phyloP scores from a whole-genome alignment of 768 basidiomycete species.

The Erythrobasidium yunnanense region DNA sequence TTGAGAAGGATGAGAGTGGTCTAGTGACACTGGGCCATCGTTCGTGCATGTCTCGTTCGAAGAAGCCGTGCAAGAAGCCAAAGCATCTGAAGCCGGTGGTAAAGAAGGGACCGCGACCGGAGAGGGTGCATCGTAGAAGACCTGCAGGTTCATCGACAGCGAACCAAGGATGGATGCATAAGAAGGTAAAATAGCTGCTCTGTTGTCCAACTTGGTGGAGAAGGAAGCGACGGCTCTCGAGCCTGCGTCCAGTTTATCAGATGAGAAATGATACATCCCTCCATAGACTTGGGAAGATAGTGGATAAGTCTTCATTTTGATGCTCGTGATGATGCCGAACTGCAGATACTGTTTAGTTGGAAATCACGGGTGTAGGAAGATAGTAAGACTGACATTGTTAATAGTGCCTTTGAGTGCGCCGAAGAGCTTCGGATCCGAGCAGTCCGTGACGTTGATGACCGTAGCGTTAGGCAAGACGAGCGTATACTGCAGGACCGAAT shows the following conservation, averaged over 20 bases:
- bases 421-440: neutral
- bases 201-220: neutral
- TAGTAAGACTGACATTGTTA: constrained; percentile 1
- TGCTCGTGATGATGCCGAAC: neutral
- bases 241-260: neutral
- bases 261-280: neutral
- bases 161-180: neutral
- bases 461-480: neutral
- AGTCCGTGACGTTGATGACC: neutral
- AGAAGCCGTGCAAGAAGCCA: too few species aligned
- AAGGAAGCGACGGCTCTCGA: neutral
- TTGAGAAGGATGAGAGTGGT: too few species aligned
- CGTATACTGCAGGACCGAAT: neutral
- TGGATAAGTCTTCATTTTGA: neutral
- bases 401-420: neutral
- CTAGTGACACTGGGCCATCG: too few species aligned
- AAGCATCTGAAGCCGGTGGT: too few species aligned
- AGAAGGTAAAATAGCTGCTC: neutral
- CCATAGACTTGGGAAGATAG: neutral
- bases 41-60: too few species aligned
- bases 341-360: neutral
- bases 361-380: neutral
- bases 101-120: too few species aligned
- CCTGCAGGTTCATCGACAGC: neutral
- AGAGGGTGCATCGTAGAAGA: neutral